Base-by-base conservation (phyloP, 1,139 yeast species). In the Candida gigantensis region DNA sequence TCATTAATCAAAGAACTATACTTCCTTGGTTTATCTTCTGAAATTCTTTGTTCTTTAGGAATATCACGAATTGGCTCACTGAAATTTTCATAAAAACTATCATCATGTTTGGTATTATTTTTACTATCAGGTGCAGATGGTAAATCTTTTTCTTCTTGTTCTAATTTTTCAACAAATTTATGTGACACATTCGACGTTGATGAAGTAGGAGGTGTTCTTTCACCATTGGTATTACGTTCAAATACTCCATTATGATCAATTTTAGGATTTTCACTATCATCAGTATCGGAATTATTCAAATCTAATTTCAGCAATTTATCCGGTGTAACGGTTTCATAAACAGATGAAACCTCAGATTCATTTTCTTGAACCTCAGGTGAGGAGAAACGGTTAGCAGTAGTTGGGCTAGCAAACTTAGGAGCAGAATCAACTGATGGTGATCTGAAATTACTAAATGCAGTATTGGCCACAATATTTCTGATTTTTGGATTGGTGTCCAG, bases 371-470 rank as follows among this genome's bases (percentile, higher is more conserved):
- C 17, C 16, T 9, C 16, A 8, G 19, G 15, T n/a, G n/a, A n/a
- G 24, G 28, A 5, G 6, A 24, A 19, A 10, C 20, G 17, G 20
- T 10, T 24, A n/a, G 26, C 8, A 27, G 15, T 24, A 14, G 31
- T 24, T 24, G 40, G 37, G 24, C 24, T 36, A 7, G 36, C 25
- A 31, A 34, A 36, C 28, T 32, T 36, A 14, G 36, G 39, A 24
- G 32, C 30, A n/a, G 38, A 35, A 2, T 37, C 41, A 23, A 29
- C 28, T 14, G 51, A 41, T 8, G 51, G 40, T 4, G 54, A 44
- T 45, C 73, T 59, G 35, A 70, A 67, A 36, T 65, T 67, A 45
- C 54, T 68, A 49, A 66, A 70, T 1, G 72, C 74, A 1, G 76
- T 70, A 39, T 69, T 69, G 25, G 67, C 62, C 0, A 62, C 41